Percentiles rank a stretch among this genome's conserved stretches.
phyloP scores from a whole-genome alignment of 257 asterid genomes.

The Forsythia viridissima region DNA sequence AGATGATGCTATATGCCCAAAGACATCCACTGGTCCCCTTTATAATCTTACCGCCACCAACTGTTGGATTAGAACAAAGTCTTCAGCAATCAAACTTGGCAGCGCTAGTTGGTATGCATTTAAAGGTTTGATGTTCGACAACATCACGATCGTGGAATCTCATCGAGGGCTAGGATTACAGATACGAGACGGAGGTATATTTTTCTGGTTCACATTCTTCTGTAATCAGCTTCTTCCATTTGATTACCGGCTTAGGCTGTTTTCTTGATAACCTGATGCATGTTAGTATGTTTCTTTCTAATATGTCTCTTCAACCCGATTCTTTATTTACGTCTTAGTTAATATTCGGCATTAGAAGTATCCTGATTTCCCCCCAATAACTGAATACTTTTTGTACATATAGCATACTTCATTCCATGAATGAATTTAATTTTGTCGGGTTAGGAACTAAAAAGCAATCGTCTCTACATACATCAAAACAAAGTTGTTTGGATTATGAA shows the following conservation, averaged over 20 bases:
- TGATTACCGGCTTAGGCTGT: not conserved
- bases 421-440: too few relatives aligned
- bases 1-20: slow-evolving; percentile 97
- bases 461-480: too few relatives aligned
- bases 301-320: too few relatives aligned
- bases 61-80: slow-evolving; percentile 84
- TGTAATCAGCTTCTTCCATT: not conserved
- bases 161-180: slow-evolving; percentile 90
- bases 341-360: not conserved
- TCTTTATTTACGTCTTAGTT: too few relatives aligned
- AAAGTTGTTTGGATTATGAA: too few relatives aligned
- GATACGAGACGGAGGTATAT: slow-evolving; percentile 89
- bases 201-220: slow-evolving; percentile 8
- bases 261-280: not conserved
- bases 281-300: not conserved
- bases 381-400: too few relatives aligned
- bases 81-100: slow-evolving; percentile 92
- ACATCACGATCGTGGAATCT: slow-evolving; percentile 74
- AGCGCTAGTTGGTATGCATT: slow-evolving; percentile 79
- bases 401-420: too few relatives aligned
- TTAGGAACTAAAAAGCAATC: too few relatives aligned
- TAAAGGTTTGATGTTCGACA: slow-evolving; percentile 61
- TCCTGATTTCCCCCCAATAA: not conserved
- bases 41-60: slow-evolving; percentile 73
- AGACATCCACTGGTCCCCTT: slow-evolving; percentile 65